phyloP scores from a whole-genome alignment of 495 filamentous ascomycete genomes.

The Talaromyces trachyspermus region DNA sequence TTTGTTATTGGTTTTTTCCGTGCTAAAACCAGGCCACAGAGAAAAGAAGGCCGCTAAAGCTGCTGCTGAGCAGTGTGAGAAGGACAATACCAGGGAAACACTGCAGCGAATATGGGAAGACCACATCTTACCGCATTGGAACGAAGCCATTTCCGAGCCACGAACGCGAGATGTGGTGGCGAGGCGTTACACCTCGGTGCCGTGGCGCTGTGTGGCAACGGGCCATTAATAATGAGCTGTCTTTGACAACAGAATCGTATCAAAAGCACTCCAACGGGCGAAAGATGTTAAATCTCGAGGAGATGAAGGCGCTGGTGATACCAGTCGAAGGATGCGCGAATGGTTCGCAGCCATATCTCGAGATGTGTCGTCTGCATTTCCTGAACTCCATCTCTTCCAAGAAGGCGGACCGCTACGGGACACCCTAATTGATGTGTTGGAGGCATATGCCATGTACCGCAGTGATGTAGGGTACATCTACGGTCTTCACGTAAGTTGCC shows the following conservation, averaged over 20 bases:
- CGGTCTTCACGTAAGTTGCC: slow-evolving; percentile 72
- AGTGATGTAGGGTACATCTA: slow-evolving; percentile 86
- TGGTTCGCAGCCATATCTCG: slow-evolving; percentile 64
- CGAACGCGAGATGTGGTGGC: slow-evolving; percentile 93
- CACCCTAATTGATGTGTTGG: slow-evolving; percentile 69
- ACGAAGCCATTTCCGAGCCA: slow-evolving; percentile 60
- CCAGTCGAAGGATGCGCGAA: slow-evolving; percentile 39
- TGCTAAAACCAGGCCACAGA: slow-evolving; percentile 21
- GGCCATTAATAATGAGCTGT: slow-evolving; percentile 85
- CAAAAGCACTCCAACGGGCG: slow-evolving; percentile 71
- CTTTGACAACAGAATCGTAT: slow-evolving; percentile 67
- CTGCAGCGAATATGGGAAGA: slow-evolving; percentile 78
- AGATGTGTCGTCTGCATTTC: slow-evolving; percentile 67
- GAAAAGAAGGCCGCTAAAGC: slow-evolving; percentile 42
- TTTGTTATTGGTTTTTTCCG: neutral
- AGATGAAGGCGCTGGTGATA: slow-evolving; percentile 38
- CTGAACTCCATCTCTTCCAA: slow-evolving; percentile 80
- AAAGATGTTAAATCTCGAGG: slow-evolving; percentile 51
- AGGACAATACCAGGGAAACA: slow-evolving; percentile 57
- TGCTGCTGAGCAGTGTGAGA: slow-evolving; percentile 46
- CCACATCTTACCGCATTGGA: slow-evolving; percentile 81
- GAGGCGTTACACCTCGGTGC: slow-evolving; percentile 71
- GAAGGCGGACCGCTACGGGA: slow-evolving; percentile 66
- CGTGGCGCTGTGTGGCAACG: slow-evolving; percentile 79
- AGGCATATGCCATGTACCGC: slow-evolving; percentile 89